Base-by-base conservation (phyloP, 2,329 filamentous ascomycete genomes). In the Neoascochyta sp. region DNA sequence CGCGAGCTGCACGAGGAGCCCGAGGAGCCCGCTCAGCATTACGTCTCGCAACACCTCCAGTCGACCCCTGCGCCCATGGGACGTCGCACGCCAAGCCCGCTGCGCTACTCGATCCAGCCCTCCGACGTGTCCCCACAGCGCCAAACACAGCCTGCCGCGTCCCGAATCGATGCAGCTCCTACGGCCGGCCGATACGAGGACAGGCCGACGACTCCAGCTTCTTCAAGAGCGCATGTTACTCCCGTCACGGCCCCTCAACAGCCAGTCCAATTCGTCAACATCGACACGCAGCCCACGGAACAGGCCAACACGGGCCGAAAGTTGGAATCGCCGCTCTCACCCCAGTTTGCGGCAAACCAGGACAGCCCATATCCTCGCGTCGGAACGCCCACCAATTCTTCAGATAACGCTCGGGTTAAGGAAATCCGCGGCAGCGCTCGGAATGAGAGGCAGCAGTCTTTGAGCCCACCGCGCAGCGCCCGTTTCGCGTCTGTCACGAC, bases 381-480 rank as follows among this genome's bases (percentile, higher is more conserved):
- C 11, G 31, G 28, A 10, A 34, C 44, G 1, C 36, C 48, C 1
- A 24, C 16, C 12, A 41, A 23, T 16, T 23, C 45, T 25, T 23
- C 37, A 12, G 30, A 34, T 15, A 34, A 43, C 10, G 29, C 32
- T 12, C 22, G 30, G 10, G 32, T 37, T 8, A 31, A 24, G 4
- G 35, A 47, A 14, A 36, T 37, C 7, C 37, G 39, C 14, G 45
- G 38, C 32, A 49, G 34, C 47, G 42, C 47, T 27, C 50, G 47
- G 17, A 23, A 24, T 4, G 47, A 52, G 9, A 54, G 62, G 27
- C 60, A 65, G 8, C 52, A 63, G 4, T 70, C 64, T 9, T 52
- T 70, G 29, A 87, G 82, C 44, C 82, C 83, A n/a, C 73, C 69
- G 14, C 74, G 83, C 18, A 78, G 74, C 16, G 77, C 83, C 9